These are phyloP conservation scores for Lachnellula occidentalis DNA, from an alignment of 2,329 filamentous ascomycete genomes.

Conservation along the genomic window DNA sequence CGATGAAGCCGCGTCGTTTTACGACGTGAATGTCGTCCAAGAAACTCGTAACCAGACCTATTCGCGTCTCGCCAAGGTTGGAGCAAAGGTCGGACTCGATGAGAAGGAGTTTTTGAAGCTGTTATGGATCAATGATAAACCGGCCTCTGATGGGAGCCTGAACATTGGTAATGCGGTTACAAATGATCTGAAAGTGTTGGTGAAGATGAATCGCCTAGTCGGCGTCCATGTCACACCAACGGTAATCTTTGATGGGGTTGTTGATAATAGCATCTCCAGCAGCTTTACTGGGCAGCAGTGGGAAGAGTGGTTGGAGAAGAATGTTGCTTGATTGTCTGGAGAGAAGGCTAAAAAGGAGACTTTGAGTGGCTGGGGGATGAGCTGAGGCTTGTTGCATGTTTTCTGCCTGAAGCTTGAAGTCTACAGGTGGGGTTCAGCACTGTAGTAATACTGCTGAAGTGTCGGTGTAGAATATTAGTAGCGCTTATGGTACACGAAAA, in stretches of 20 bases:
- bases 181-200: constrained; percentile 74
- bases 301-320: constrained; percentile 49
- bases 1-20: constrained; percentile 67
- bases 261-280: constrained; percentile 72
- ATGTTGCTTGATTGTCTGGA: constrained; percentile 20
- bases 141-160: constrained; percentile 59
- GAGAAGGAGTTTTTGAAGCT: constrained; percentile 64
- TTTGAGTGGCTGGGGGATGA: not conserved
- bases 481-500: too few relatives aligned
- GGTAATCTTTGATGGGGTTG: constrained; percentile 79
- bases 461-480: too few relatives aligned
- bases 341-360: not conserved
- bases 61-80: constrained; percentile 69
- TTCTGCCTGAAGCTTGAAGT: too few relatives aligned
- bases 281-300: constrained; percentile 76
- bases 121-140: constrained; percentile 63
- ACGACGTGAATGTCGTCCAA: constrained; percentile 77
- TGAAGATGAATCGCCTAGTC: constrained; percentile 72
- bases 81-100: constrained; percentile 58
- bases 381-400: too few relatives aligned
- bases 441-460: too few relatives aligned
- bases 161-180: constrained; percentile 82
- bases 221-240: constrained; percentile 90
- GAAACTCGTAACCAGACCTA: constrained; percentile 86
- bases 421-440: too few relatives aligned